Conservation (phyloP, 192 early-diverging fungal species). For the Mortierella claussenii region DNA sequence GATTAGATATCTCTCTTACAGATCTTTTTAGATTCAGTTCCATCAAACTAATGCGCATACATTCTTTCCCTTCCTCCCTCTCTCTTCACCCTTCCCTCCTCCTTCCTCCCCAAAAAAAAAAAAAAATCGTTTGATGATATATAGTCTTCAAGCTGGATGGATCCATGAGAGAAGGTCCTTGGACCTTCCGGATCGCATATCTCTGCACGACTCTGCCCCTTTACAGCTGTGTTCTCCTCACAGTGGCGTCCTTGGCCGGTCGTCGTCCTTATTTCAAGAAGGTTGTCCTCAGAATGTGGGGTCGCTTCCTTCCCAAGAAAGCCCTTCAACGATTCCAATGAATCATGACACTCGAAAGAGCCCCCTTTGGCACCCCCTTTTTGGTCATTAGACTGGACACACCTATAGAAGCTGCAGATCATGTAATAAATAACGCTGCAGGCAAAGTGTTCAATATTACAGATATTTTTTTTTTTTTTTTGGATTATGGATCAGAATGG, state of each 20-base stretch:
- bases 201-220: constrained; percentile 54
- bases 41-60: too few species aligned
- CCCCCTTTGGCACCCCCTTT: too few species aligned
- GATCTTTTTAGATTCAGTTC: too few species aligned
- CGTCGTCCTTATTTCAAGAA: constrained; percentile 53
- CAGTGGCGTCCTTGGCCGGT: constrained; percentile 49
- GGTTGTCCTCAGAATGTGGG: constrained; percentile 57
- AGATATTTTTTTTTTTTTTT: too few species aligned
- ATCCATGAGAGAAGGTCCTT: constrained; percentile 54
- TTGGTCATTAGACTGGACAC: too few species aligned
- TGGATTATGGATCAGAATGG: not conserved
- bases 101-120: not conserved
- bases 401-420: too few species aligned
- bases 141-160: constrained; percentile 39
- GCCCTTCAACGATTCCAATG: constrained; percentile 45
- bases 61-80: too few species aligned
- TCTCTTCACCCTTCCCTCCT: not conserved
- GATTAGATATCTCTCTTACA: too few species aligned
- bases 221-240: constrained; percentile 47
- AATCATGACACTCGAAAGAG: too few species aligned
- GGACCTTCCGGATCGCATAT: constrained; percentile 54
- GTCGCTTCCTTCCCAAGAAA: constrained; percentile 51
- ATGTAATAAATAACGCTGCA: too few species aligned
- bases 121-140: not conserved
- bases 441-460: too few species aligned